Evolutionary conservation across 768 basidiomycete species (phyloP), one percentile per base, ranked within the genome.

Genomic region (Lentinula boryana): DNA sequence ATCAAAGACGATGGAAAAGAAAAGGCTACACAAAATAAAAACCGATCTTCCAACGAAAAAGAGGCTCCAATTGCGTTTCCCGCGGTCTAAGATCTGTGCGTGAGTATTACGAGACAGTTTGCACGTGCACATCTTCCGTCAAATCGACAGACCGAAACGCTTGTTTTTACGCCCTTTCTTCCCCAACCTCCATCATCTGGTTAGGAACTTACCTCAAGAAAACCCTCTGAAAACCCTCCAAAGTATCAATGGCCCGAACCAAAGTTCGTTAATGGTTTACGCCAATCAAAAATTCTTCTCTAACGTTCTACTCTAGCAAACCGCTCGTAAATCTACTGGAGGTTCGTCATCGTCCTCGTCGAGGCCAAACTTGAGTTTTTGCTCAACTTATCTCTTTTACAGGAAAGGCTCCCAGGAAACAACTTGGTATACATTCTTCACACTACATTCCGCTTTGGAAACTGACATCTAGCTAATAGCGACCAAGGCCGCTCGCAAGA

Each of bases 271-370:
- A 27, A 56, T 35, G 66, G 53, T 60, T 49, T 49, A 10, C 27
- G 64, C 53, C 13, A 44, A 53, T 62, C 21, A 53, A 27, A 27
- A 60, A 58, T 40, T 58, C 61, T 49, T 63, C 36, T 71, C 59
- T 56, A 31, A 43, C 15, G 70, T 71, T 69, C 67, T 71, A 69
- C 63, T 38, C 62, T 66, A 94, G 95, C 95, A 97, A 94, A 97
- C 95, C 73, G 95, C 95, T 72, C 93, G 95, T 78, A 97, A 98
- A 83, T 97, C 95, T 61, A 97, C 96, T 65, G 96, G 96, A 89
- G 95, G 94, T 87, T 68, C 67, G 84, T 77, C 61, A 58, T 67
- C 66, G 62, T 27, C 3, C 27, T 63, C 64, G 63, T 60, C 64
- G 18, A 54, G 38, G 58, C 46, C 36, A 40, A 3, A 15, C 36